Conservation (phyloP, 176 grass and related monocot species). For the Triticum monococcum region DNA sequence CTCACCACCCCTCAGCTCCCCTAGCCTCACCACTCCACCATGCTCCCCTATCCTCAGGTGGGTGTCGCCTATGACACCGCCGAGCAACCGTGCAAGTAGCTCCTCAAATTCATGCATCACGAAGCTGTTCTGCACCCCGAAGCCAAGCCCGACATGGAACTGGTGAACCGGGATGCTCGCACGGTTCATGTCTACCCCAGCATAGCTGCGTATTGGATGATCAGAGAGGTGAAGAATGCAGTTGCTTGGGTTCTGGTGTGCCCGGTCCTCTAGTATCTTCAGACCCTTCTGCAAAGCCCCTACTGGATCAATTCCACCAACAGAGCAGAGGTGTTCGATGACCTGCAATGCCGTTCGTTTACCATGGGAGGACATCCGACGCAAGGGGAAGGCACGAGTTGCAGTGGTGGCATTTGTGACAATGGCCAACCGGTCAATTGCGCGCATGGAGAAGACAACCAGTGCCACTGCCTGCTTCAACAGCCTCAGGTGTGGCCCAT, state of each 20-base stretch:
- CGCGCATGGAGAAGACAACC: conserved; percentile 77
- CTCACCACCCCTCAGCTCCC: conserved; percentile 81
- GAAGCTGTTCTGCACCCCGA: conserved; percentile 65
- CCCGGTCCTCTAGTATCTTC: conserved; percentile 88
- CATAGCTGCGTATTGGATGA: conserved; percentile 38
- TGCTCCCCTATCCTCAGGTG: conserved; percentile 77
- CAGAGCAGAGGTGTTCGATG: conserved; percentile 78
- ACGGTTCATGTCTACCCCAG: conserved; percentile 34
- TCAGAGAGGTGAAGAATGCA: conserved; percentile 88
- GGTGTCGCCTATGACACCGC: conserved; percentile 64
- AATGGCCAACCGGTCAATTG: conserved; percentile 78
- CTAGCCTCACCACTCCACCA: conserved; percentile 58
- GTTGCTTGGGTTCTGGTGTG: conserved; percentile 73
- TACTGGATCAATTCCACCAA: conserved; percentile 59
- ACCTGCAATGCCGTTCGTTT: conserved; percentile 85
- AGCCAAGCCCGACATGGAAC: conserved; percentile 81
- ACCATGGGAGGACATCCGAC: conserved; percentile 80
- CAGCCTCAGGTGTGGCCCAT: conserved; percentile 82
- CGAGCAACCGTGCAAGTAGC: conserved; percentile 68
- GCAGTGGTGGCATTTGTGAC: conserved; percentile 82
- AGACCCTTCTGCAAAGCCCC: conserved; percentile 82
- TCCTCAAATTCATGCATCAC: conserved; percentile 95
- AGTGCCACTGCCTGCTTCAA: conserved; percentile 91
- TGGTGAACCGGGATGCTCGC: conserved; percentile 56
- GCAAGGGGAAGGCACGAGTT: conserved; percentile 81